Percentiles rank a stretch among this genome's conserved stretches.
These are phyloP conservation scores for Protea cynaroides DNA, from an alignment of 164 flowering plant species.

Conservation along the genomic window DNA sequence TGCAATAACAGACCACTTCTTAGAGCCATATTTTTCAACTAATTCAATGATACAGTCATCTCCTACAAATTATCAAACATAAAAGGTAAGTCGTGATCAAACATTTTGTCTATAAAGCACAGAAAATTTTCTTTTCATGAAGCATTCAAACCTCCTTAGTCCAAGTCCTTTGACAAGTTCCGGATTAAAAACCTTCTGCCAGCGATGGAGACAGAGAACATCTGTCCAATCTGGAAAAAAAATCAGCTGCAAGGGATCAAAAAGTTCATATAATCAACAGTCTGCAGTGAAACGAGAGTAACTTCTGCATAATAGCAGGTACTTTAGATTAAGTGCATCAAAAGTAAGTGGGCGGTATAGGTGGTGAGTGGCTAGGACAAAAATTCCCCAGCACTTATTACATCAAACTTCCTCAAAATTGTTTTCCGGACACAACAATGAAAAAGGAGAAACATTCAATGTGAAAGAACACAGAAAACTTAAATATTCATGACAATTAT, in stretches of 20 bases:
- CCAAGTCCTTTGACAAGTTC: slow-evolving; percentile 98
- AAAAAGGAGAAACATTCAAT: too few species aligned
- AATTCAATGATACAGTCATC: slow-evolving; percentile 77
- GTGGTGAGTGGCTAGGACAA: not conserved
- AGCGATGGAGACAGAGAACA: slow-evolving; percentile 94
- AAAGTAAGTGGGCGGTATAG: not conserved
- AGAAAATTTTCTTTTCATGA: slow-evolving; percentile 1
- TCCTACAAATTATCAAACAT: slow-evolving; percentile 42
- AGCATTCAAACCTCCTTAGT: slow-evolving; percentile 64
- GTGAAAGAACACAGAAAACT: too few species aligned
- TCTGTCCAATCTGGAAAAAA: slow-evolving; percentile 92
- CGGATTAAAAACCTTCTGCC: slow-evolving; percentile 99
- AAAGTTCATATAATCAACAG: slow-evolving; percentile 5
- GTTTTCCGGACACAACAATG: too few species aligned
- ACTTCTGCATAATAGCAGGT: not conserved
- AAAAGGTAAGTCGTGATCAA: slow-evolving; percentile 5
- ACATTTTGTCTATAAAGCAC: not conserved
- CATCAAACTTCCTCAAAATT: too few species aligned
- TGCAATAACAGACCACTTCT: slow-evolving; percentile 94
- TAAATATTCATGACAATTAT: too few species aligned
- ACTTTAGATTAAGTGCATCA: not conserved
- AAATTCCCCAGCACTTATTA: not conserved
- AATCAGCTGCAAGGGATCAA: slow-evolving; percentile 59
- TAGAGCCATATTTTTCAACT: slow-evolving; percentile 72
- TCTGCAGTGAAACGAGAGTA: not conserved